These are phyloP conservation scores for Spergularia marina DNA, from an alignment of 148 eudicot genomes.

Conservation along the genomic window DNA sequence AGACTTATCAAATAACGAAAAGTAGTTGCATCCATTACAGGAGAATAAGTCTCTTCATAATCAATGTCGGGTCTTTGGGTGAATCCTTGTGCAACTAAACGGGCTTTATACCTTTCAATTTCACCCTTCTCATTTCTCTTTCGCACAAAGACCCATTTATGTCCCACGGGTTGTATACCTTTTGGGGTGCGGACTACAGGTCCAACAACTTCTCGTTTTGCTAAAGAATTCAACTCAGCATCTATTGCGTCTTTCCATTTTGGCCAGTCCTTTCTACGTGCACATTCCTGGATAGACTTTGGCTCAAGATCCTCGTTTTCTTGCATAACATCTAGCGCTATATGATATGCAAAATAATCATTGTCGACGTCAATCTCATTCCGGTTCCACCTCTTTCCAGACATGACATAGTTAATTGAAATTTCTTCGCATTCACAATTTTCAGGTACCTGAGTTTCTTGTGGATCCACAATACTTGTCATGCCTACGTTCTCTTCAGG, in stretches of 20 bases:
- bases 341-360: too few relatives aligned
- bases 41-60: slow-evolving; percentile 14
- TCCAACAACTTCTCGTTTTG: slow-evolving; percentile 8
- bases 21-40: background rate
- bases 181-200: background rate
- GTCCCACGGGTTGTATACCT: background rate
- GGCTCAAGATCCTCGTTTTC: background rate
- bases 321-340: too few relatives aligned
- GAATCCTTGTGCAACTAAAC: background rate
- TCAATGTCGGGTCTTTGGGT: background rate
- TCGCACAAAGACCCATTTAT: slow-evolving; percentile 9
- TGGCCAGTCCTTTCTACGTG: background rate
- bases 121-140: slow-evolving; percentile 1
- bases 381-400: background rate
- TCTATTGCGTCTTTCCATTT: slow-evolving; percentile 15
- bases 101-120: background rate
- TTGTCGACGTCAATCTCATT: background rate
- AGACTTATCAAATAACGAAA: background rate
- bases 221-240: background rate
- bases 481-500: too few relatives aligned
- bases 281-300: background rate
- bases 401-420: slow-evolving; percentile 5
- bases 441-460: background rate
- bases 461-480: too few relatives aligned
- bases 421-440: background rate